These are phyloP conservation scores for Tuber aestivum DNA, from an alignment of 495 filamentous ascomycete species.

Conservation along the genomic window DNA sequence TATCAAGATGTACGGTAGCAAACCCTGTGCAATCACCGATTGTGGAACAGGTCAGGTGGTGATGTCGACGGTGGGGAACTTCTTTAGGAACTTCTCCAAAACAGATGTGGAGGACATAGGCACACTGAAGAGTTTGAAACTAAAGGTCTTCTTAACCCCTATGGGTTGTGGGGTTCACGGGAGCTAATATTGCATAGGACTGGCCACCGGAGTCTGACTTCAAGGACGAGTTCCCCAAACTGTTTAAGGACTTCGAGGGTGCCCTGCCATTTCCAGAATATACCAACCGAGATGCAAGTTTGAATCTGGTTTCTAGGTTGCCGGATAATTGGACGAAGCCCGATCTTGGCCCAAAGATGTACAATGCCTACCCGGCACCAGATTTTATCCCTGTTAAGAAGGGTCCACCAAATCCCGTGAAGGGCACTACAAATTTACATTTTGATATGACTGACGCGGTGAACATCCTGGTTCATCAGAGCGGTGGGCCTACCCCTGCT, in stretches of 20 bases:
- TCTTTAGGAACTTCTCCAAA: constrained; percentile 34
- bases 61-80: constrained; percentile 29
- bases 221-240: constrained; percentile 32
- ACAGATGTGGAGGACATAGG: neutral
- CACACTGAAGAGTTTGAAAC: neutral
- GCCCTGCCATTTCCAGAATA: constrained; percentile 41
- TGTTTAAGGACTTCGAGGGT: constrained; percentile 42
- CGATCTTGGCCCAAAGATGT: constrained; percentile 44
- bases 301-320: constrained; percentile 40
- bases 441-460: constrained; percentile 44
- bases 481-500: constrained; percentile 29
- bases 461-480: constrained; percentile 42
- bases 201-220: constrained; percentile 43
- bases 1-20: constrained; percentile 27
- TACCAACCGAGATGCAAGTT: constrained; percentile 30
- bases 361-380: constrained; percentile 37
- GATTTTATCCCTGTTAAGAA: constrained; percentile 31
- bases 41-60: constrained; percentile 15
- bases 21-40: constrained; percentile 34
- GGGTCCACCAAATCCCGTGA: constrained; percentile 4
- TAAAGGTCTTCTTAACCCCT: neutral
- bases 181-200: constrained; percentile 38
- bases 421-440: constrained; percentile 43
- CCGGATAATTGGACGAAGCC: constrained; percentile 29
- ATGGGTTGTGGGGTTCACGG: neutral